Base-by-base conservation (phyloP, 176 grass and related monocot genomes). In the Tillandsia leiboldiana region DNA sequence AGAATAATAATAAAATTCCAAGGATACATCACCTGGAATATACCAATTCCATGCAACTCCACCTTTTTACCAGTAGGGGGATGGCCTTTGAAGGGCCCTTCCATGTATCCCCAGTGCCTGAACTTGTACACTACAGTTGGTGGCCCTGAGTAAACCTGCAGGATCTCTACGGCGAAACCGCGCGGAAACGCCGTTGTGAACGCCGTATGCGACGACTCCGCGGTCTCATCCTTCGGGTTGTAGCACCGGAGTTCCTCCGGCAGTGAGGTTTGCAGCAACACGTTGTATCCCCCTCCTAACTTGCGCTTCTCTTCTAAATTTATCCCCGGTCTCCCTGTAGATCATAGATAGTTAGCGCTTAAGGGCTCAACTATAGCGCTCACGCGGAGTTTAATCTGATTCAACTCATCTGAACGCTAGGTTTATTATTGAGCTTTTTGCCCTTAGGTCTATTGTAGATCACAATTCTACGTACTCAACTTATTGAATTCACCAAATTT, bases 81-180 rank as follows among this genome's bases (percentile, higher is more conserved):
- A 54, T 76, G 80, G 3, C 80, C 73, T 71, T 71, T 56, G 14
- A 82, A 82, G 56, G 80, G 67, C 11, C 80, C 80, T 48, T 82
- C 80, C 80, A 77, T 82, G 73, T 71, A 82, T 12, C 68, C 68
- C 80, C 73, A 82, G 53, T 77, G 80, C 49, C 80, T 53, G 75
- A 82, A 82, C 73, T 82, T 77, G 73, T 77, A 82, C 24, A 72
- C 80, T 49, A 82, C 67, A 15, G 27, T 66, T 50, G 80, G 80
- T 13, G 80, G 73, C 4, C 73, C 73, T 49, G 69, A 73, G n/a
- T 82, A 82, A 29, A 82, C 80, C 14, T 77, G 73, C 50, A 82
- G 27, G 24, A 82, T 53, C 50, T 82, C 80, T 18, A 82, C 14
- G 49, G 80, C 73, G 56, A 82, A 76, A n/a, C 73, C 80, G n/a